A percentile compares a stretch with the other conserved stretches of the same genome.
These are phyloP conservation scores for Thymus quinquecostatus DNA, from an alignment of 257 asterid species.

Conservation along the genomic window DNA sequence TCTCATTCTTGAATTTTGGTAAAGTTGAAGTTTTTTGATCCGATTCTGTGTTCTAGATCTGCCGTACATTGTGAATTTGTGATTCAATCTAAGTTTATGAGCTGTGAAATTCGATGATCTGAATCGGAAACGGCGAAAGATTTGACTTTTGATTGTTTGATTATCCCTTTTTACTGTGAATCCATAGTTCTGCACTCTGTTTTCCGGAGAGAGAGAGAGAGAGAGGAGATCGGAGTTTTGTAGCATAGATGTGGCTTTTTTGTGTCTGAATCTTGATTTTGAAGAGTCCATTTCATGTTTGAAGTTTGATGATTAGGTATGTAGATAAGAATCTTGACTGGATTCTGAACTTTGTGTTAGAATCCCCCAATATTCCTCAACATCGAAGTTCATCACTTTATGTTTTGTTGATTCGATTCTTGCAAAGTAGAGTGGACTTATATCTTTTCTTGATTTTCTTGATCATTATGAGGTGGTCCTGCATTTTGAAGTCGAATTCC, in stretches of 20 bases:
- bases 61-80: not conserved
- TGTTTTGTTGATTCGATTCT: not conserved
- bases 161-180: conserved; percentile 1
- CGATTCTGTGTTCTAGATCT: conserved; percentile 33
- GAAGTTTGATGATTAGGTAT: not conserved
- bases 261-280: conserved; percentile 6
- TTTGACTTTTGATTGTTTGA: not conserved
- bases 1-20: conserved; percentile 4
- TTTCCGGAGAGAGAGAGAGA: not conserved
- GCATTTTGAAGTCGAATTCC: not conserved
- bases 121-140: not conserved
- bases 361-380: not conserved
- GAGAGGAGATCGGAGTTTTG: not conserved
- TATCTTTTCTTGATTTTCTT: not conserved
- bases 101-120: conserved; percentile 22
- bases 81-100: not conserved
- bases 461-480: conserved; percentile 5
- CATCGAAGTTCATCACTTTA: not conserved
- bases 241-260: not conserved
- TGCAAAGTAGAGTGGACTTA: not conserved
- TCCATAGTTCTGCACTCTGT: conserved; percentile 10
- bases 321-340: not conserved
- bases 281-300: not conserved
- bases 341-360: conserved; percentile 3
- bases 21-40: not conserved